phyloP scores from a whole-genome alignment of 2,329 filamentous ascomycete genomes.

The Penicillium sumatraense region DNA sequence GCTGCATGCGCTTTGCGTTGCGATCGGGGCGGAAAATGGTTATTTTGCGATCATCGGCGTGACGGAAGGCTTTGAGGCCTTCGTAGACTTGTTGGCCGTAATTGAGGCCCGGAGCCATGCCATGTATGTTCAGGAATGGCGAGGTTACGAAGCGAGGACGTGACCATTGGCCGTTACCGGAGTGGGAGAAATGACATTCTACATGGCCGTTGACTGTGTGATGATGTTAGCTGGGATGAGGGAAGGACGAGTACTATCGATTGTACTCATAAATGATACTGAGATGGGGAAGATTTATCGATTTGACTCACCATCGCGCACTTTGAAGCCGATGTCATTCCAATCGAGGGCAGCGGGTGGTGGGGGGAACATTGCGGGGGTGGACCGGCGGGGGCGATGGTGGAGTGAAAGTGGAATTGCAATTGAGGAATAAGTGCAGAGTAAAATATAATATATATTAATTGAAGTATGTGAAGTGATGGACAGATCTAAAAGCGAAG shows the following conservation, averaged over 20 bases:
- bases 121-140: constrained; percentile 86
- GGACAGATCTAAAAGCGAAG: background rate
- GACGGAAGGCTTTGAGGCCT: constrained; percentile 94
- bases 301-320: constrained; percentile 73
- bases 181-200: constrained; percentile 78
- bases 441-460: too few relatives aligned
- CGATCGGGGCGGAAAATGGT: constrained; percentile 85
- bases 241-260: background rate
- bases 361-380: constrained; percentile 33
- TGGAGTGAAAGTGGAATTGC: background rate
- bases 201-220: constrained; percentile 82
- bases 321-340: constrained; percentile 88
- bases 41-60: constrained; percentile 64
- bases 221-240: background rate
- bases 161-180: constrained; percentile 75
- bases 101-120: constrained; percentile 93
- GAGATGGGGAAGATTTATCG: background rate
- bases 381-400: background rate
- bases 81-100: constrained; percentile 98
- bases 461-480: background rate
- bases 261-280: constrained; percentile 43
- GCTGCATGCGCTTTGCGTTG: constrained; percentile 83
- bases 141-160: constrained; percentile 78
- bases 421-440: background rate
- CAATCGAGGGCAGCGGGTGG: constrained; percentile 65